phyloP scores from a whole-genome alignment of 257 asterid species.

The Nyctanthes arbortristis region DNA sequence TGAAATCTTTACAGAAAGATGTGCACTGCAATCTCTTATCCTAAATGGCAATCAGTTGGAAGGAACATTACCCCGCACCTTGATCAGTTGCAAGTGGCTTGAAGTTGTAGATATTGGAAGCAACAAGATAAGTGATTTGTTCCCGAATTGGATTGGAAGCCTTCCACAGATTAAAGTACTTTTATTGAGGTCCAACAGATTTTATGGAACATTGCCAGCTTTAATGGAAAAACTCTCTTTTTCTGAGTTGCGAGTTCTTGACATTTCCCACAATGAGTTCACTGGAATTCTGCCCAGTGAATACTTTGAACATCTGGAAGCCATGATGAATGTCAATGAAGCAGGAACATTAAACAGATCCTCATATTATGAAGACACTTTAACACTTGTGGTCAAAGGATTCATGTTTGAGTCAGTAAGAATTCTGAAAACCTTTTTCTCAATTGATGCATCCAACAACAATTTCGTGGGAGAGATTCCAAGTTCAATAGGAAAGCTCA shows the following conservation, averaged over 20 bases:
- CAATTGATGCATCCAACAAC: conserved; percentile 28
- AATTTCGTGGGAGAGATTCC: conserved; percentile 24
- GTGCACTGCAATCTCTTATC: not conserved
- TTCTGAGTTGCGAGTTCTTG: conserved; percentile 5
- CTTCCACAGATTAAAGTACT: conserved; percentile 32
- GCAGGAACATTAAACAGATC: no score
- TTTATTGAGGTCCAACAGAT: conserved; percentile 18
- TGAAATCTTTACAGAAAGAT: not conserved
- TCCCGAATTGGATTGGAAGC: conserved; percentile 33
- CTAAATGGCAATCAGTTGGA: conserved; percentile 18
- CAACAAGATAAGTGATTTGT: conserved; percentile 29
- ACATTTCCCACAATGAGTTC: conserved; percentile 24
- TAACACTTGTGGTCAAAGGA: conserved; percentile 5
- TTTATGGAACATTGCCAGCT: conserved; percentile 16
- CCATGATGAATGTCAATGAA: conserved; percentile 17
- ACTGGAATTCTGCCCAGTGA: conserved; percentile 13
- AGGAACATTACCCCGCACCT: conserved; percentile 16
- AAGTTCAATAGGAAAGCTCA: not conserved
- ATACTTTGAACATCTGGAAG: conserved; percentile 14
- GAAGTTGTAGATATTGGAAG: conserved; percentile 25
- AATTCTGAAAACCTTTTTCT: conserved; percentile 1
- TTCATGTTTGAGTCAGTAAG: not conserved
- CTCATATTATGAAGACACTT: not conserved
- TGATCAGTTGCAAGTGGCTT: conserved; percentile 21
- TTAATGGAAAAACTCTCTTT: conserved; percentile 3